A percentile compares a stretch with the other conserved stretches of the same genome.
Conservation (phyloP, 1,284 basidiomycete species). For the Ceratobasidium sp. region DNA sequence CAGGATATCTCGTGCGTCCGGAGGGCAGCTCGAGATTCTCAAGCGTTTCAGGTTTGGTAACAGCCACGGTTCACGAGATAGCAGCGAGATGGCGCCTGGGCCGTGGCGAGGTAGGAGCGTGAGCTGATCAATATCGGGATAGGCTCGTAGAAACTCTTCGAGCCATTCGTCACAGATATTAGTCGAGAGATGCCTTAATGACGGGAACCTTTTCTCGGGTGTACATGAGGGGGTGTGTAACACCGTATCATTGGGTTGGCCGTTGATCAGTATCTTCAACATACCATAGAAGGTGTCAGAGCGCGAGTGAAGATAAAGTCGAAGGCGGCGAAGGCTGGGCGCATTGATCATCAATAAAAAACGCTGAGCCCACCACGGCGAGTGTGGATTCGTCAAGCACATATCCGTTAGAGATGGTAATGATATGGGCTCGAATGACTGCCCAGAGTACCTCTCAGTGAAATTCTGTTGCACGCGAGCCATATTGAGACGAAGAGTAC, state of each 20-base stretch:
- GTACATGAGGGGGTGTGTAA: too few species aligned
- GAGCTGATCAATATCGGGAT: conserved; percentile 10
- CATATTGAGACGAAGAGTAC: neutral
- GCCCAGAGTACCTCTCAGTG: neutral
- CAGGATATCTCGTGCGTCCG: neutral
- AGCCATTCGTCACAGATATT: conserved; percentile 5
- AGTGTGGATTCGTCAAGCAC: conserved; percentile 1
- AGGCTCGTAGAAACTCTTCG: neutral
- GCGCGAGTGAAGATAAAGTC: neutral
- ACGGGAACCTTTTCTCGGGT: neutral
- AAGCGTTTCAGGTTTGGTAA: neutral
- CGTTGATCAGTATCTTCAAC: conserved; percentile 11
- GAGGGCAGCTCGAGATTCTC: conserved; percentile 13
- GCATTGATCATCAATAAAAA: neutral
- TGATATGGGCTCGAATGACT: neutral
- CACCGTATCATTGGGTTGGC: neutral
- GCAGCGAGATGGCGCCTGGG: neutral
- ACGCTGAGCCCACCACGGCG: neutral
- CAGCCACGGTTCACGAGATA: conserved; percentile 19
- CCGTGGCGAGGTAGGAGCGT: conserved; percentile 9
- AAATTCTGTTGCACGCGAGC: conserved; percentile 1
- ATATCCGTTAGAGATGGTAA: neutral
- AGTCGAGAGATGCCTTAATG: neutral
- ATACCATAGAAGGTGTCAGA: neutral
- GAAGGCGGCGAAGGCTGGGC: neutral